Evolutionary conservation across 2,329 filamentous ascomycete genomes (phyloP), one percentile per base, ranked within the genome.

Genomic region (Alternaria infectoria): DNA sequence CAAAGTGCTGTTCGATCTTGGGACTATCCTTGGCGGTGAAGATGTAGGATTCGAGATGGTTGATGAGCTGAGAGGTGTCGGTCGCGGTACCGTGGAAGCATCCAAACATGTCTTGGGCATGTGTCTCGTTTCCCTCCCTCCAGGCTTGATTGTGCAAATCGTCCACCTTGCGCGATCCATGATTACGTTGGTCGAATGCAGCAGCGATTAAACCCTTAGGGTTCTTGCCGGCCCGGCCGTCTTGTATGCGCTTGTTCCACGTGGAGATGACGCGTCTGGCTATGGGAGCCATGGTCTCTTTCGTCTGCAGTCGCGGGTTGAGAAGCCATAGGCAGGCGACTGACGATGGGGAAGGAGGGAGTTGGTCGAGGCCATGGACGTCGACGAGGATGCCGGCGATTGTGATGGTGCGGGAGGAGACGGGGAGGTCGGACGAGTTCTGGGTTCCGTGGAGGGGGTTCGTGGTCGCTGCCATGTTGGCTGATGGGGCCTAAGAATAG

Each of bases 91-190:
- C 88, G 68, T 87, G 87, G 63, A 94, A 90, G 65, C 89, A 88
- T 28, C 88, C 89, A 77, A 96, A 93, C 93, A 99, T 97, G 79
- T 99, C 96, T 76, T 93, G 89, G 0, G 93, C 95, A 82, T 98
- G 96, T 7, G 85, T 87, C 8, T 86, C 83, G 76, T 97, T 97
- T 28, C 93, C 93, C 40, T 87, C 81, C 46, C 87, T 86, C 95
- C 94, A 98, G 5, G 90, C 86, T 70, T 90, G 84, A 77, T 97
- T 98, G 25, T 91, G 89, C 17, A 85, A 70, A 8, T 86, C 81
- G 71, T 90, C 86, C 2, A 95, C 87, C 62, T 89, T 80, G 58
- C 96, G 84, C 3, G 87, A 86, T 25, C 96, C 96, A 80, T 98
- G 96, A 79, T 98, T 98, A 49, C 95, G 88, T 83, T 97, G 93